Percentiles rank a stretch among this genome's conserved stretches.
Conservation (phyloP, 2,329 filamentous ascomycete genomes). For the Fusarium bulbicola region DNA sequence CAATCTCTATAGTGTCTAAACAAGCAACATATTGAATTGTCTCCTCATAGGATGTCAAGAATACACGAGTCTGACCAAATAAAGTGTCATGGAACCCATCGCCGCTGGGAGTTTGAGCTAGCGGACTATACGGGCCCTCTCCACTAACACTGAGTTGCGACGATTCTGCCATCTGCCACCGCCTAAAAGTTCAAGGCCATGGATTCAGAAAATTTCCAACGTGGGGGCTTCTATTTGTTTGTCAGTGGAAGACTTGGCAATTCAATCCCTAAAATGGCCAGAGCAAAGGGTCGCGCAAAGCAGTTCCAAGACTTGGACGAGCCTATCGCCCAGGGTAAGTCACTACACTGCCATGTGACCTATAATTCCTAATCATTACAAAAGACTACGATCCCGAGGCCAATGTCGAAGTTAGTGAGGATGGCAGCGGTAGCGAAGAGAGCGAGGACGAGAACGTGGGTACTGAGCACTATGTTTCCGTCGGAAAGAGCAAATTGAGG, state of each 20-base stretch:
- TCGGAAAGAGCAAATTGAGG: slow-evolving; percentile 86
- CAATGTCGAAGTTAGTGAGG: slow-evolving; percentile 65
- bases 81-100: slow-evolving; percentile 6
- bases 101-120: slow-evolving; percentile 7
- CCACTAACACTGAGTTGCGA: background rate
- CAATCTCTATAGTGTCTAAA: background rate
- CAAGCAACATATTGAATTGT: background rate
- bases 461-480: slow-evolving; percentile 86
- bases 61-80: slow-evolving; percentile 5
- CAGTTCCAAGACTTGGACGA: slow-evolving; percentile 71
- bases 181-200: slow-evolving; percentile 60
- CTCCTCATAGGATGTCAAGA: background rate
- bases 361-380: slow-evolving; percentile 11
- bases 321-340: slow-evolving; percentile 67
- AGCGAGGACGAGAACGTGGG: slow-evolving; percentile 66
- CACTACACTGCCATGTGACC: background rate
- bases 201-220: slow-evolving; percentile 47
- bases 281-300: slow-evolving; percentile 63
- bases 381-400: slow-evolving; percentile 82
- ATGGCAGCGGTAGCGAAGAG: slow-evolving; percentile 59
- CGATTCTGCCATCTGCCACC: slow-evolving; percentile 58
- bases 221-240: slow-evolving; percentile 39
- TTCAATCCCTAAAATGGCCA: slow-evolving; percentile 56
- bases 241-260: slow-evolving; percentile 18
- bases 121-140: slow-evolving; percentile 10